Conservation (phyloP, 2,329 filamentous ascomycete species). For the Apiospora koreana region DNA sequence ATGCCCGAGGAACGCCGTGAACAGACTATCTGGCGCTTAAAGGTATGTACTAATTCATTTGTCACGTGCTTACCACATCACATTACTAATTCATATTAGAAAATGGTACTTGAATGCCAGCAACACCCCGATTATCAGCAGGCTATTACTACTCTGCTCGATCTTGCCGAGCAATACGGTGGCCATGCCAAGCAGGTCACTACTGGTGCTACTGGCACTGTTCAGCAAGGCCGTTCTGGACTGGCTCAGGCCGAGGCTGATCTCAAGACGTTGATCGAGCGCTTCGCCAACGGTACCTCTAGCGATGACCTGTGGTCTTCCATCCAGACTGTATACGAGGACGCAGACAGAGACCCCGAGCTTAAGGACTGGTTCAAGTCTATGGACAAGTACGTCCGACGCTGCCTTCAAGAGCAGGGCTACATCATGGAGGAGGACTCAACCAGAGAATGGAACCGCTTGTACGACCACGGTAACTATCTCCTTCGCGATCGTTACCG, state of each 20-base stretch:
- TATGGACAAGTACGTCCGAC: slow-evolving; percentile 76
- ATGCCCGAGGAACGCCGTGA: slow-evolving; percentile 91
- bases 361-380: slow-evolving; percentile 87
- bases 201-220: slow-evolving; percentile 64
- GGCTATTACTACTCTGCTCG: slow-evolving; percentile 85
- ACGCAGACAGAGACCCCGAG: slow-evolving; percentile 84
- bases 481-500: slow-evolving; percentile 89
- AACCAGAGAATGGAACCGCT: slow-evolving; percentile 76
- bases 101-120: slow-evolving; percentile 97
- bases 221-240: slow-evolving; percentile 71
- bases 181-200: slow-evolving; percentile 69
- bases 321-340: slow-evolving; percentile 81
- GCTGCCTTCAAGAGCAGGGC: slow-evolving; percentile 83
- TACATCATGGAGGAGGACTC: slow-evolving; percentile 84
- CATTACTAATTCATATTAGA: slow-evolving; percentile 51
- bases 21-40: slow-evolving; percentile 87
- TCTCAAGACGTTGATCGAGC: slow-evolving; percentile 84
- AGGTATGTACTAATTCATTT: slow-evolving; percentile 34
- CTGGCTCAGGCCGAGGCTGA: slow-evolving; percentile 76
- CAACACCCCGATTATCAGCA: slow-evolving; percentile 90
- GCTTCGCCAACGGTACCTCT: slow-evolving; percentile 94
- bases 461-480: slow-evolving; percentile 84
- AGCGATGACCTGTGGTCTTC: slow-evolving; percentile 82
- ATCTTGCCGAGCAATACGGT: slow-evolving; percentile 82
- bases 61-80: neutral